Conservation (phyloP, 2,329 filamentous ascomycete species). For the Ophiognomonia clavigignenti-juglandacearum region DNA sequence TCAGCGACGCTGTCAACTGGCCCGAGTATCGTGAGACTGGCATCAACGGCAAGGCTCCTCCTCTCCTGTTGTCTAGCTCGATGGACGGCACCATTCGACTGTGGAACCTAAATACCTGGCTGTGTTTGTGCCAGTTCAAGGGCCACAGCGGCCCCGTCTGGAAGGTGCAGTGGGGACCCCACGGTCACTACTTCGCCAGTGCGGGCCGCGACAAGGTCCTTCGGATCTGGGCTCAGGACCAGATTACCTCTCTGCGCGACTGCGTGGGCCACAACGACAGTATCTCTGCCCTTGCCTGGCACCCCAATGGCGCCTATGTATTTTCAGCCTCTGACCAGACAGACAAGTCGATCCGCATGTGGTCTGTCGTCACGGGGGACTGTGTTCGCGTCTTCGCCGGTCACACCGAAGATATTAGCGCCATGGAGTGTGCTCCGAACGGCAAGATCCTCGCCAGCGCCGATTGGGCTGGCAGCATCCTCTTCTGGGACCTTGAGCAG, state of each 20-base stretch:
- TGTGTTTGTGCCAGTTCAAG: slow-evolving; percentile 91
- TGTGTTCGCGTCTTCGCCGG: slow-evolving; percentile 90
- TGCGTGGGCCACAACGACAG: slow-evolving; percentile 90
- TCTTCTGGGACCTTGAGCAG: slow-evolving; percentile 90
- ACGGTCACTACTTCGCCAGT: slow-evolving; percentile 91
- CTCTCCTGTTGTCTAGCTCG: slow-evolving; percentile 80
- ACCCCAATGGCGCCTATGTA: slow-evolving; percentile 88
- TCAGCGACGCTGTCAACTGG: slow-evolving; percentile 66
- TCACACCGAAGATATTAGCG: slow-evolving; percentile 81
- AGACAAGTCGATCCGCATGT: slow-evolving; percentile 94
- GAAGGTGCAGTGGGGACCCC: slow-evolving; percentile 84
- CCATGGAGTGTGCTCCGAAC: slow-evolving; percentile 79
- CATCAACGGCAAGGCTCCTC: slow-evolving; percentile 51
- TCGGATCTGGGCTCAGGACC: slow-evolving; percentile 87
- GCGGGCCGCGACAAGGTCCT: slow-evolving; percentile 86
- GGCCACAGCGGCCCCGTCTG: slow-evolving; percentile 87
- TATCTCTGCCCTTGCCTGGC: slow-evolving; percentile 89
- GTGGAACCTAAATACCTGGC: slow-evolving; percentile 89
- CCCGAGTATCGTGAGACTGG: slow-evolving; percentile 35
- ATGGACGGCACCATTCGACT: slow-evolving; percentile 84
- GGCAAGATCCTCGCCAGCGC: slow-evolving; percentile 89
- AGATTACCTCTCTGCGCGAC: slow-evolving; percentile 81
- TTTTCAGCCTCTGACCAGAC: slow-evolving; percentile 85
- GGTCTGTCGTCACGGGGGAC: slow-evolving; percentile 82
- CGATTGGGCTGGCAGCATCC: slow-evolving; percentile 82